These are phyloP conservation scores for Elongisporangium anandrum DNA, from an alignment of 352 stramenopile genomes.

Conservation along the genomic window DNA sequence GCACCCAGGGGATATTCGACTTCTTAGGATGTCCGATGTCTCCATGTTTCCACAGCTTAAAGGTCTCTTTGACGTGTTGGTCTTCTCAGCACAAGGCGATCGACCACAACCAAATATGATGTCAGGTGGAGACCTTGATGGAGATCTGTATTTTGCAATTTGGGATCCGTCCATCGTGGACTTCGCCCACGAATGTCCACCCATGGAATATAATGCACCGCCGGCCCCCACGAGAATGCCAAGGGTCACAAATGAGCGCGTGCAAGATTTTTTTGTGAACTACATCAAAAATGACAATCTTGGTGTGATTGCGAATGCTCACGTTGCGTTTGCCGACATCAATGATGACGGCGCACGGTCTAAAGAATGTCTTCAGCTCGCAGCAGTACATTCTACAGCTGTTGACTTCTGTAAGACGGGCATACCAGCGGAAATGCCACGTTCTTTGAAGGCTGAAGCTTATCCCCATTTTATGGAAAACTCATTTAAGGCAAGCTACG, in stretches of 20 bases:
- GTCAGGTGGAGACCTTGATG: neutral
- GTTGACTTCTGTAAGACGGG: neutral
- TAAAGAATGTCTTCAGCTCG: neutral
- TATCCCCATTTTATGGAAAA: too few relatives aligned
- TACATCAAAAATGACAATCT: neutral
- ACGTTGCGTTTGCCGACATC: neutral
- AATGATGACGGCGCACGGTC: neutral
- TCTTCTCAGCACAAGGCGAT: neutral
- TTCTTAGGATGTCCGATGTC: neutral
- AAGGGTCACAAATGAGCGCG: neutral
- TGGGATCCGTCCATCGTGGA: neutral
- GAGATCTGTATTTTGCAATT: neutral
- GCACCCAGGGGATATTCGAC: neutral
- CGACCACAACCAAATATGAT: neutral
- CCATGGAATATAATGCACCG: too few relatives aligned
- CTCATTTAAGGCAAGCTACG: too few relatives aligned
- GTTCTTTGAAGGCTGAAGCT: too few relatives aligned
- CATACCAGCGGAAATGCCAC: neutral
- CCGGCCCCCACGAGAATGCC: neutral
- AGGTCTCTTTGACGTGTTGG: neutral
- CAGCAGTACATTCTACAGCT: neutral
- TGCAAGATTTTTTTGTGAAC: neutral
- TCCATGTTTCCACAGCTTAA: neutral
- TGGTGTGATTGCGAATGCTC: neutral
- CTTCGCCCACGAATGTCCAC: too few relatives aligned